Base-by-base conservation (phyloP, 2,329 filamentous ascomycete species). In the Nakataea oryzae region DNA sequence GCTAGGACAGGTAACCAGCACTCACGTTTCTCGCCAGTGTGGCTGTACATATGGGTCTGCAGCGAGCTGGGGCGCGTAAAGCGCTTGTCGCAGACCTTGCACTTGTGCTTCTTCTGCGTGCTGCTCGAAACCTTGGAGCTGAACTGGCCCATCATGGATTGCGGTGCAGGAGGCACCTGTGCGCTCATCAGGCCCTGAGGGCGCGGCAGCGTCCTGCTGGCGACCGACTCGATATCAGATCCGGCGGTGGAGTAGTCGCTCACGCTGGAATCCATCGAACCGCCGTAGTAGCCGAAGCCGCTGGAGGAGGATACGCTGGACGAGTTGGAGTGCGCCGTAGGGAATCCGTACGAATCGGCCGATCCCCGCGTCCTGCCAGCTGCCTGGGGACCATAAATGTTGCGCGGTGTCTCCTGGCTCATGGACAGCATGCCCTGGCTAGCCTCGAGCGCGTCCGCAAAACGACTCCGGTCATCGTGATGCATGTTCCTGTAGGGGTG, bases 31-130 rank as follows among this genome's bases (percentile, higher is more conserved):
- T 97, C 93, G 72, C 93, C 93, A 62, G 93, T 97, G 72, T 97
- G 93, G 75, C 91, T 96, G 77, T 97, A 97, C 89, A 97, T 96
- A 73, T 97, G 93, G 28, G 93, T 97, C 73, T 97, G 93, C 34
- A 97, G 76, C 24, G 93, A 97, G 72, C 92, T 96, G 1, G 93
- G 93, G 61, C 93, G 86, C 1, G 93, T 97, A 74, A 97, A 97
- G 56, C 93, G 87, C 83, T 97, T 97, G 76, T 97, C 93, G 79
- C 93, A 97, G 63, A 97, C 90, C 78, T 96, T 96, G 84, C 93
- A 97, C 81, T 96, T 97, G 79, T 97, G 95, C 82, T 97, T 97
- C 86, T 97, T 97, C 73, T 97, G 92, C 12, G 93, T 95, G 77
- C 91, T 96, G 24, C 91, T 93, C 0, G 92, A 93, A 61, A 97